Conservation (phyloP, 805 yeast species). For the Metschnikowia proteae region DNA sequence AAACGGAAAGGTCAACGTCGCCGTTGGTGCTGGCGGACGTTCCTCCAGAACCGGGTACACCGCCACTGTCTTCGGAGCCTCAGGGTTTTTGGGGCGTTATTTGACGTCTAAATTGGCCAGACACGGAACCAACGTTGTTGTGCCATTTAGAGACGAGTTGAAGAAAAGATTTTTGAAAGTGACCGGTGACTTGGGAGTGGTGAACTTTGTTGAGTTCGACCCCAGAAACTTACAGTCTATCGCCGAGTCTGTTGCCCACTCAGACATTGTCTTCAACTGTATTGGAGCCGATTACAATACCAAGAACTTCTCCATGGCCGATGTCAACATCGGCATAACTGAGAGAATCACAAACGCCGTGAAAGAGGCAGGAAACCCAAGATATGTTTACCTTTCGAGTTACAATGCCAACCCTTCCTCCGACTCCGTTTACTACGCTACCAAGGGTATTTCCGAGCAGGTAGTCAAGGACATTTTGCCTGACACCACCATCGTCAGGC, state of each 20-base stretch:
- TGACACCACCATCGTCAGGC: constrained; percentile 80
- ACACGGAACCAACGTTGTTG: constrained; percentile 74
- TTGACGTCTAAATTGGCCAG: constrained; percentile 69
- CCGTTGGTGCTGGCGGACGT: constrained; percentile 77
- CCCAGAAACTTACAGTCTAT: constrained; percentile 72
- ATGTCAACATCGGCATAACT: constrained; percentile 75
- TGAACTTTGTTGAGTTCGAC: constrained; percentile 78
- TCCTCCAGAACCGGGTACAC: constrained; percentile 85
- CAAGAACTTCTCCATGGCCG: constrained; percentile 78
- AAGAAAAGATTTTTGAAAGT: constrained; percentile 75
- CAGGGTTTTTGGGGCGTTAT: constrained; percentile 75
- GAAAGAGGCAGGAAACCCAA: constrained; percentile 65
- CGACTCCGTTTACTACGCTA: constrained; percentile 65
- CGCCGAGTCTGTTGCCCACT: constrained; percentile 71
- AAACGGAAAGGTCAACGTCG: constrained; percentile 66
- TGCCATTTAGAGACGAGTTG: constrained; percentile 80
- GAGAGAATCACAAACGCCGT: constrained; percentile 73
- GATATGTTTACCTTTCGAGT: constrained; percentile 75
- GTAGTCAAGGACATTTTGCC: constrained; percentile 65
- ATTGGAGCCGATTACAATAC: constrained; percentile 74
- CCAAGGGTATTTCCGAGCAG: constrained; percentile 77
- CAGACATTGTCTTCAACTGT: constrained; percentile 79
- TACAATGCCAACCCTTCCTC: constrained; percentile 71
- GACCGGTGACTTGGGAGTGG: constrained; percentile 84
- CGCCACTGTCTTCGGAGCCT: constrained; percentile 82